Percentiles rank a stretch among this genome's conserved stretches.
Conservation (phyloP, 306 rosid genomes). For the Vigna trinervia region DNA sequence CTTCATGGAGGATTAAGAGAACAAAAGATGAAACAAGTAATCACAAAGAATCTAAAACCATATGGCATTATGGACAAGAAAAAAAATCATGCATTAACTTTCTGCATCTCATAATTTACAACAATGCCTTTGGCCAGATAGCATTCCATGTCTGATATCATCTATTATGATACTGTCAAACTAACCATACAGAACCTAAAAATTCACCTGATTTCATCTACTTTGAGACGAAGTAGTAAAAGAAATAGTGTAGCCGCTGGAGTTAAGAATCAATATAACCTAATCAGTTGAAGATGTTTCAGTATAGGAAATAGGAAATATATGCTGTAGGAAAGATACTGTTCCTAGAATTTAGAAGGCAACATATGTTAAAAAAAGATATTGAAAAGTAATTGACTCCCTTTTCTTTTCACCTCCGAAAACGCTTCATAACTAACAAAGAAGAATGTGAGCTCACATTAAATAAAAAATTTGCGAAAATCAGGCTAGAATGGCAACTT, state of each 20-base stretch:
- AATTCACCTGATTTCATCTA: not conserved
- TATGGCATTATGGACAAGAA: not conserved
- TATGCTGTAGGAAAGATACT: slow-evolving; percentile 35
- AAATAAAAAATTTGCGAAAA: not conserved
- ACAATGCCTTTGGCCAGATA: slow-evolving; percentile 41
- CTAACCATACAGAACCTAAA: slow-evolving; percentile 33
- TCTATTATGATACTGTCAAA: slow-evolving; percentile 10
- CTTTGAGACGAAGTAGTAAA: not conserved
- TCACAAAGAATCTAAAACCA: not conserved
- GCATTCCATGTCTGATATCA: slow-evolving; percentile 29
- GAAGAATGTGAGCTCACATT: slow-evolving; percentile 37
- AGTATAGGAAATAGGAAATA: not conserved
- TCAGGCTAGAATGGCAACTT: slow-evolving; percentile 9
- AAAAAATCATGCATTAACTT: not conserved
- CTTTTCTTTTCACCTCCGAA: slow-evolving; percentile 27
- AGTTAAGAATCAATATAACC: not conserved
- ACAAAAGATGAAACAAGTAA: not conserved
- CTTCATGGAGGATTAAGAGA: not conserved
- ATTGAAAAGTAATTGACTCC: slow-evolving; percentile 27
- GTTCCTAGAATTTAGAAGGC: slow-evolving; percentile 45
- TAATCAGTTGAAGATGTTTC: slow-evolving; percentile 18
- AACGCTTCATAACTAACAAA: slow-evolving; percentile 44
- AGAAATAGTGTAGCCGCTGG: slow-evolving; percentile 1
- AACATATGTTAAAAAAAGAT: slow-evolving; percentile 4
- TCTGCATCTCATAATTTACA: slow-evolving; percentile 42